A percentile compares a stretch with the other conserved stretches of the same genome.
phyloP scores from a whole-genome alignment of 2,329 filamentous ascomycete species.

The Pseudogymnoascus sp. region DNA sequence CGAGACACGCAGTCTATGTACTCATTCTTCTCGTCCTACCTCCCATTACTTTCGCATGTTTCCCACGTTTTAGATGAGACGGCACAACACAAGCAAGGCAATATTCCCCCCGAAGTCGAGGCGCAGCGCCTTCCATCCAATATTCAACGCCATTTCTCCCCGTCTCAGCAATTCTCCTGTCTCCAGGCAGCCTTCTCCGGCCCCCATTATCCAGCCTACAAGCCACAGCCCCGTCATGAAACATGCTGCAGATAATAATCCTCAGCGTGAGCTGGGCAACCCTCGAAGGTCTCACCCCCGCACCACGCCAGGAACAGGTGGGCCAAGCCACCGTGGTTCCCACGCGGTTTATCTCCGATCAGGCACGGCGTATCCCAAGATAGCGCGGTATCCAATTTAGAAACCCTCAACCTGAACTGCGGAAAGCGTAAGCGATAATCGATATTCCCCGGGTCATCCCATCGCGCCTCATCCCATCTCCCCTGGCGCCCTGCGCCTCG shows the following conservation, averaged over 20 bases:
- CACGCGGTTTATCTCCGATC: neutral
- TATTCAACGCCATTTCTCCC: neutral
- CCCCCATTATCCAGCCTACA: neutral
- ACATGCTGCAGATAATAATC: constrained; percentile 2
- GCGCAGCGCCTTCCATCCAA: neutral
- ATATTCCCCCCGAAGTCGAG: neutral
- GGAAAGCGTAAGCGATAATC: neutral
- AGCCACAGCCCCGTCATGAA: neutral
- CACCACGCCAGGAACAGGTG: neutral
- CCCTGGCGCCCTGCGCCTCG: neutral
- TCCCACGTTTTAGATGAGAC: neutral
- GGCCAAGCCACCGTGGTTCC: neutral
- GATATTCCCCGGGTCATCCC: neutral
- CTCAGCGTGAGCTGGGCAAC: neutral
- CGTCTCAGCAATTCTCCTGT: neutral
- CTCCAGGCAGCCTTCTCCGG: neutral
- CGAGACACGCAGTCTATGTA: neutral
- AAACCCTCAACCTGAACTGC: neutral
- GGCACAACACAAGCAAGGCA: neutral
- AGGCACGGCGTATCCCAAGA: neutral
- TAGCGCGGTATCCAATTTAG: no score
- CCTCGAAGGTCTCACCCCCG: neutral
- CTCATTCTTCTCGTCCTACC: neutral
- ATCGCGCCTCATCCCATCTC: neutral
- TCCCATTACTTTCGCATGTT: neutral